Conservation (phyloP, 2,329 filamentous ascomycete genomes). For the Colletotrichum somersetense region DNA sequence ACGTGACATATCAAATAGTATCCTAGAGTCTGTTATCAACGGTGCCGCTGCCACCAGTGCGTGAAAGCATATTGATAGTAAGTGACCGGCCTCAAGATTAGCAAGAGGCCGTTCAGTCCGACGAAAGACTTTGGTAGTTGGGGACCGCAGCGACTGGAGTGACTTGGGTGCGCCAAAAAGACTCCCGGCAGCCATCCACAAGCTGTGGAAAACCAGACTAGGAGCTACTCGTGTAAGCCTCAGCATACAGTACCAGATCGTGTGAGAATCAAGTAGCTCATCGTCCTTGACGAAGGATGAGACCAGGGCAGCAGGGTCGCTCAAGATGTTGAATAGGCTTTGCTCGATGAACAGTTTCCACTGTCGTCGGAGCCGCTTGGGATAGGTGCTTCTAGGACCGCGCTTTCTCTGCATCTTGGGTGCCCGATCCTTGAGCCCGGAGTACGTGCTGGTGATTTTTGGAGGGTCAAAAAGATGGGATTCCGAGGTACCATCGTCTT, state of each 20-base stretch:
- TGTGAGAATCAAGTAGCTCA: conserved; percentile 70
- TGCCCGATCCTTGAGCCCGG: conserved; percentile 41
- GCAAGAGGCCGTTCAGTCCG: conserved; percentile 54
- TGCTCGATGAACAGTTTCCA: conserved; percentile 75
- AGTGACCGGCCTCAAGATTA: conserved; percentile 63
- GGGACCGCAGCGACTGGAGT: conserved; percentile 56
- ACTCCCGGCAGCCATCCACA: conserved; percentile 72
- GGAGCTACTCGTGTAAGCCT: conserved; percentile 69
- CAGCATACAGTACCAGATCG: conserved; percentile 73
- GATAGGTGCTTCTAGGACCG: conserved; percentile 45
- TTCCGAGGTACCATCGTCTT: conserved; percentile 68
- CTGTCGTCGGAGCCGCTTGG: conserved; percentile 54
- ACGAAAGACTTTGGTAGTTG: conserved; percentile 54
- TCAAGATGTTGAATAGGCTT: conserved; percentile 73
- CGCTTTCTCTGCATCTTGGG: conserved; percentile 52
- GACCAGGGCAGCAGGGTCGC: conserved; percentile 66
- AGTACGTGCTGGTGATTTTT: conserved; percentile 33
- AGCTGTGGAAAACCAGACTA: conserved; percentile 71
- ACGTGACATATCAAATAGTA: conserved; percentile 71
- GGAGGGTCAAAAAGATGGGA: conserved; percentile 58
- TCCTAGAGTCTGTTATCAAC: conserved; percentile 59
- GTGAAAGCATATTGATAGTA: conserved; percentile 73
- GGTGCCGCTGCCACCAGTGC: conserved; percentile 71
- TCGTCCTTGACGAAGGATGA: conserved; percentile 68
- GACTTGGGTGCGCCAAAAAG: conserved; percentile 68